Base-by-base conservation (phyloP, 2,329 filamentous ascomycete genomes). In the Dissoconium aciculare region DNA sequence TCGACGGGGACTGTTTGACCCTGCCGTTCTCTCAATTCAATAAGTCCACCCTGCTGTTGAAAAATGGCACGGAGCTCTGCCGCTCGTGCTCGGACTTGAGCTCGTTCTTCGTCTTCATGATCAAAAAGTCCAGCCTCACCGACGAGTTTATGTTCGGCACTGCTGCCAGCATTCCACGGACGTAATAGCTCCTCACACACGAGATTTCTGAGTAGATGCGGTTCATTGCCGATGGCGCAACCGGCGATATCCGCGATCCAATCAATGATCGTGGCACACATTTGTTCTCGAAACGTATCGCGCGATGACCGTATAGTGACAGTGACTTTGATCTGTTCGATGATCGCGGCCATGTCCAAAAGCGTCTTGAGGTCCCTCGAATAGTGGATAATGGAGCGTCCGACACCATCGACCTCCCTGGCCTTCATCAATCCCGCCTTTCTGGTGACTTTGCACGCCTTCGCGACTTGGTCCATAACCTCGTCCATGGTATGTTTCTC, bases 401-500 rank as follows among this genome's bases (percentile, higher is more conserved):
- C 91, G 35, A 92, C 67, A 37, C 82, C 74, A 54, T 98, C 81
- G 2, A 85, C 87, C 57, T 95, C 85, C 47, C 83, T 75, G 1
- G 89, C 89, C 45, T 80, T 78, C 27, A 69, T 59, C 12, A 74
- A 59, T 3, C 82, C 87, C 38, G 82, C 78, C 4, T 62, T 64
- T 37, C 67, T 62, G 5, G 74, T 70, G 42, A 81, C 76, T 37
- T 70, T 72, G 60, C 89, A 98, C 29, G 89, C 89, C 41, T 87
- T 71, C 3, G 82, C 79, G 13, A 98, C 82, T 53, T 95, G 87
- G 34, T 91, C 74, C 43, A 77, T 69, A 4, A 98, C 87, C 52
- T 98, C 89, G 27, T 75, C 71, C 26, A 95, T 77, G 0, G 89
- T 98, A 53, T 98, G 89, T 56, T 98, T 98, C 59, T 98, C 89